Evolutionary conservation across 176 grass and related monocot species (phyloP).

Genomic region (Oryza punctata): DNA sequence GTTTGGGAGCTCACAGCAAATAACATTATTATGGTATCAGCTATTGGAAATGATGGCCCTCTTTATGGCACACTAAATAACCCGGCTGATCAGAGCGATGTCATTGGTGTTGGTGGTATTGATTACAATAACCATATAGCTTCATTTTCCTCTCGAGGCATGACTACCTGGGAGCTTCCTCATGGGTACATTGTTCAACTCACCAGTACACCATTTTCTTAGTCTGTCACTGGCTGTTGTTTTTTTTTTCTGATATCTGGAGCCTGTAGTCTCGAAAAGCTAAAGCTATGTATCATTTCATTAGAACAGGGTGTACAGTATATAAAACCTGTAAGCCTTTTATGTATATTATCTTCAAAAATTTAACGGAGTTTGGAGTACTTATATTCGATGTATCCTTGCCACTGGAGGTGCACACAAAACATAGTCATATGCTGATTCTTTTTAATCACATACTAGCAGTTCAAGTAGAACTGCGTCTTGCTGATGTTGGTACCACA

Average conservation of each 20-base stretch:
- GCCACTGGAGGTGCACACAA: not conserved
- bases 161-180: conserved; percentile 99
- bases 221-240: not conserved
- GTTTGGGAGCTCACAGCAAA: conserved; percentile 99
- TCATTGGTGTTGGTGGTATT: conserved; percentile 94
- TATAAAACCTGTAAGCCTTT: conserved; percentile 20
- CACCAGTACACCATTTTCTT: conserved; percentile 35
- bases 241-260: conserved; percentile 1
- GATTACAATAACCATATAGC: conserved; percentile 99
- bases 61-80: conserved; percentile 98
- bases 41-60: conserved; percentile 98
- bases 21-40: conserved; percentile 99
- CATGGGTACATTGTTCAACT: conserved; percentile 70
- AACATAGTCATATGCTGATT: not conserved
- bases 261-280: not conserved
- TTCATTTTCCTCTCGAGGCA: conserved; percentile 98
- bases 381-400: conserved; percentile 12
- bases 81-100: conserved; percentile 96
- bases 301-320: not conserved
- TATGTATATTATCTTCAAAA: conserved; percentile 4
- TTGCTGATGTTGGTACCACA: not conserved
- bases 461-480: not conserved
- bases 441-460: not conserved
- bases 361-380: conserved; percentile 15
- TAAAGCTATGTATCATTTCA: not conserved